These are phyloP conservation scores for Scortechinia acanthostroma DNA, from an alignment of 2,329 filamentous ascomycete genomes.

Conservation along the genomic window DNA sequence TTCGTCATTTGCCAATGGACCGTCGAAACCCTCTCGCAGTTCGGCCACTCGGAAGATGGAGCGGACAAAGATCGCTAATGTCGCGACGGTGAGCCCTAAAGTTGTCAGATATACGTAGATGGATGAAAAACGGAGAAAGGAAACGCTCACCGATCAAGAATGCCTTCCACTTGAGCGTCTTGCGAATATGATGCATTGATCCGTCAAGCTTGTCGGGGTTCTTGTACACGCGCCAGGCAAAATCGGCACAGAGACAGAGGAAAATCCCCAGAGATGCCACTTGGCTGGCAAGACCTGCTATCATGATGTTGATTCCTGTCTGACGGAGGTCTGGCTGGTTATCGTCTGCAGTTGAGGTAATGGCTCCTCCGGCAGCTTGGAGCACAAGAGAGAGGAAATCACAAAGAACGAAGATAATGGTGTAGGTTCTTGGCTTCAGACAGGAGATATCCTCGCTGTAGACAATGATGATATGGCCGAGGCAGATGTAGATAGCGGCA, in stretches of 20 bases:
- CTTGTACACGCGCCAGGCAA: constrained; percentile 13
- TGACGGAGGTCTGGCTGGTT: constrained; percentile 2
- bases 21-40: constrained; percentile 43
- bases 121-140: background rate
- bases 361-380: constrained; percentile 47
- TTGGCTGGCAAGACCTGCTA: constrained; percentile 37
- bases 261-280: constrained; percentile 34
- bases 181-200: background rate
- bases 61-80: constrained; percentile 44
- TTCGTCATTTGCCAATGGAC: constrained; percentile 35
- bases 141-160: constrained; percentile 3
- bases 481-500: constrained; percentile 12
- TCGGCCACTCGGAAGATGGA: constrained; percentile 50
- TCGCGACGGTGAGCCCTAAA: constrained; percentile 34
- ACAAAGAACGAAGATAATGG: constrained; percentile 50
- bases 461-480: constrained; percentile 12
- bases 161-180: background rate
- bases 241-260: constrained; percentile 26
- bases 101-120: background rate
- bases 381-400: constrained; percentile 48
- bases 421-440: constrained; percentile 23
- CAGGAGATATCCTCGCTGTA: constrained; percentile 5
- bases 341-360: constrained; percentile 34
- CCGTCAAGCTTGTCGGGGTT: constrained; percentile 8
- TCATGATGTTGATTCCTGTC: constrained; percentile 33